Base-by-base conservation (phyloP, 2,329 filamentous ascomycete species). In the Ascochyta fabae region DNA sequence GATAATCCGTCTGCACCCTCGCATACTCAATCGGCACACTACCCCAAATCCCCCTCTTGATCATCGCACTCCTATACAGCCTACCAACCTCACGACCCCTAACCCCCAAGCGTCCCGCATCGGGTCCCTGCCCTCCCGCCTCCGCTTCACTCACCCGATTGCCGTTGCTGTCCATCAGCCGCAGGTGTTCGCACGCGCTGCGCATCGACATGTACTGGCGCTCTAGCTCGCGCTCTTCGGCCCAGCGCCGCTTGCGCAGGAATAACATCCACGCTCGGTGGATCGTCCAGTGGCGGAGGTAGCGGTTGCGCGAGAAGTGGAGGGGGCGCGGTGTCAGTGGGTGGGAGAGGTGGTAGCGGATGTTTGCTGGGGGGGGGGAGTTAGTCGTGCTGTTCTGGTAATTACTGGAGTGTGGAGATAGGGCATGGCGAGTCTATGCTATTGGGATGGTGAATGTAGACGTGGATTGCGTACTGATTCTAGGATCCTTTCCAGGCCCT, bases 211-310 rank as follows among this genome's bases (percentile, higher is more conserved):
- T 88, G 79, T 93, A 92, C 80, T 86, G 86, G 38, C 90, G 83
- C 79, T 92, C 86, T 42, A 97, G 83, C 74, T 93, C 91, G 50
- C 83, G 79, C 72, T 90, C 83, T 47, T 86, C 83, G 33, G 80
- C 78, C 61, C 84, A 81, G 44, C 87, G 87, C 68, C 87, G 83
- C 73, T 90, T 85, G 65, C 88, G 84, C 68, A 88, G 87, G 78
- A 89, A 89, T 27, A 98, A 83, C 69, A 91, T 84, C 92, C 93
- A 98, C 22, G 94, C 94, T 67, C 95, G 92, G 82, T 98, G 93
- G 77, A 99, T 98, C 47, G 95, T 98, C 95, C 95, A 99, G 83
- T 99, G 95, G 42, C 95, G 91, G 62, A 99, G 87, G 77, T 87
- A 85, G 53, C 95, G 88, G 77, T 89, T 90, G 67, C 94, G 92